phyloP scores from a whole-genome alignment of 2,329 filamentous ascomycete genomes.

The Monilinia fructicola region DNA sequence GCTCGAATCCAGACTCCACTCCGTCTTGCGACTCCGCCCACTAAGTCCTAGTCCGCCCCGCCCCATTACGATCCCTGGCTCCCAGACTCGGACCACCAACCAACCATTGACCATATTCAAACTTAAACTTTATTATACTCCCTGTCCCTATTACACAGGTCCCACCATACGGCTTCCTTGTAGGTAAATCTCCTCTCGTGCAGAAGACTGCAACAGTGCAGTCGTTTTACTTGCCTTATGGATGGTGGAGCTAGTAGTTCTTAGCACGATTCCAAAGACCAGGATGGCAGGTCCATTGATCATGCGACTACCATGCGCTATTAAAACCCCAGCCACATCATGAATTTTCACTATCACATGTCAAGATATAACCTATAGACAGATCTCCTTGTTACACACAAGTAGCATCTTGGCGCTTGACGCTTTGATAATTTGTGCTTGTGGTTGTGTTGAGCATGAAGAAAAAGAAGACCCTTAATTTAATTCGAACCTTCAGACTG shows the following conservation, averaged over 20 bases:
- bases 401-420: conserved; percentile 1
- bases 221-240: conserved; percentile 17
- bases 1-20: conserved; percentile 1
- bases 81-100: background rate
- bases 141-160: background rate
- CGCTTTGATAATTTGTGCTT: background rate
- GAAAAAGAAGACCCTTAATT: conserved; percentile 11
- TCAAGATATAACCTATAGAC: conserved; percentile 4
- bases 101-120: background rate
- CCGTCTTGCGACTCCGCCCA: background rate
- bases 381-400: conserved; percentile 3
- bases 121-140: background rate
- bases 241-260: conserved; percentile 4
- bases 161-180: conserved; percentile 4
- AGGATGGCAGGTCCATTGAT: conserved; percentile 19
- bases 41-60: conserved; percentile 4
- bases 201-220: conserved; percentile 1
- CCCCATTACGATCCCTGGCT: conserved; percentile 5
- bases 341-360: background rate
- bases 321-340: background rate
- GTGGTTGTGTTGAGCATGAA: background rate
- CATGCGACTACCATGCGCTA: conserved; percentile 17
- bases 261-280: conserved; percentile 17
- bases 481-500: background rate
- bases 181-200: background rate